These are phyloP conservation scores for Scortechinia acanthostroma DNA, from an alignment of 2,329 filamentous ascomycete species.

Conservation along the genomic window DNA sequence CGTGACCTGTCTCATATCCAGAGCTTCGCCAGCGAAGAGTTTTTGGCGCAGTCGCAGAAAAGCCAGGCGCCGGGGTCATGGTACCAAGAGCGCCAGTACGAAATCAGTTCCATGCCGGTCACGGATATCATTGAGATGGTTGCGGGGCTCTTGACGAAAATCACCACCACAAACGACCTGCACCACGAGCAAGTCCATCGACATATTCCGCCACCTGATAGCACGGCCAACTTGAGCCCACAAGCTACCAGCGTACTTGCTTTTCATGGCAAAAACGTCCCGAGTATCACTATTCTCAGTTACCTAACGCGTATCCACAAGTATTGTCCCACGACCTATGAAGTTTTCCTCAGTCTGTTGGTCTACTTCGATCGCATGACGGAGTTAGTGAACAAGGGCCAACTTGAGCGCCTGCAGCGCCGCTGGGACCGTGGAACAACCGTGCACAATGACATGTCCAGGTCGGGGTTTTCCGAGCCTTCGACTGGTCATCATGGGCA, in stretches of 20 bases:
- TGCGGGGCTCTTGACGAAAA: conserved; percentile 67
- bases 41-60: conserved; percentile 22
- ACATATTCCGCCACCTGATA: background rate
- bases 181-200: conserved; percentile 67
- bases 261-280: conserved; percentile 72
- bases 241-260: conserved; percentile 41
- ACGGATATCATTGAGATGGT: conserved; percentile 76
- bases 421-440: background rate
- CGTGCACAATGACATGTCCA: background rate
- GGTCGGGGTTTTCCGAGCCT: background rate
- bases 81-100: conserved; percentile 34
- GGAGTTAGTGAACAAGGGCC: conserved; percentile 51
- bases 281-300: conserved; percentile 69
- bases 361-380: conserved; percentile 77
- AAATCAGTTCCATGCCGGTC: conserved; percentile 73
- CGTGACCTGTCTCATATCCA: conserved; percentile 67
- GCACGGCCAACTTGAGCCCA: background rate
- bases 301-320: conserved; percentile 72
- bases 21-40: conserved; percentile 62
- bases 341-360: conserved; percentile 67
- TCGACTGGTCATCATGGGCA: background rate
- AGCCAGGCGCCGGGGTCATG: conserved; percentile 12
- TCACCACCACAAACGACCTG: conserved; percentile 69
- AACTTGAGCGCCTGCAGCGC: background rate
- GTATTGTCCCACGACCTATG: conserved; percentile 73